Conservation (phyloP, 208 protist genomes). For the Acanthamoeba lenticulata region DNA sequence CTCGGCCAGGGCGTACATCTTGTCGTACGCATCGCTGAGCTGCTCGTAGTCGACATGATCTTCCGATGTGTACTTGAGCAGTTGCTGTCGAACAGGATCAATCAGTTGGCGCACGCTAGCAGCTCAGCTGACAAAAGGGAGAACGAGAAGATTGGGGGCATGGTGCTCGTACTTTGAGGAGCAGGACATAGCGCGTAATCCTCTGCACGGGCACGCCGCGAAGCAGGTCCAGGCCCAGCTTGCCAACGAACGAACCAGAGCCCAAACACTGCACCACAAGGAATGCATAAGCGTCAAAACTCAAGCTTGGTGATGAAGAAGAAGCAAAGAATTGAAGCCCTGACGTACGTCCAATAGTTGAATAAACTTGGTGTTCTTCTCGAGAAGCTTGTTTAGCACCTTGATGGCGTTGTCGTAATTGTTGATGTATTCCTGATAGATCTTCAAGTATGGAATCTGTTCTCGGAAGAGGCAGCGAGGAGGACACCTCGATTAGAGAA, state of each 20-base stretch:
- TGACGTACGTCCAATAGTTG: not conserved
- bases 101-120: not conserved
- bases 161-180: constrained; percentile 36
- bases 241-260: constrained; percentile 5
- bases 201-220: constrained; percentile 44
- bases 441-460: constrained; percentile 42
- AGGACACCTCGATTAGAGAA: not conserved
- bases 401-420: constrained; percentile 38
- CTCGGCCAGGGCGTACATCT: constrained; percentile 56
- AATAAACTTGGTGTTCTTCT: constrained; percentile 45
- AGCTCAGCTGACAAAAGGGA: not conserved
- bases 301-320: not conserved
- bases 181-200: constrained; percentile 39
- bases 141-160: too few species aligned
- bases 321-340: not conserved
- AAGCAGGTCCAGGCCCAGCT: constrained; percentile 23
- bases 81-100: not conserved
- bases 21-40: constrained; percentile 14
- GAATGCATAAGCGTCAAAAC: not conserved
- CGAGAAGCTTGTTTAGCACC: constrained; percentile 6
- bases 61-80: constrained; percentile 52
- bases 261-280: constrained; percentile 5
- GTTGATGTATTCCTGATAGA: constrained; percentile 59
- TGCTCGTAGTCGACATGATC: constrained; percentile 31
- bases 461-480: not conserved